Conservation (phyloP, 306 rosid genomes). For the Acacia melanoxylon region DNA sequence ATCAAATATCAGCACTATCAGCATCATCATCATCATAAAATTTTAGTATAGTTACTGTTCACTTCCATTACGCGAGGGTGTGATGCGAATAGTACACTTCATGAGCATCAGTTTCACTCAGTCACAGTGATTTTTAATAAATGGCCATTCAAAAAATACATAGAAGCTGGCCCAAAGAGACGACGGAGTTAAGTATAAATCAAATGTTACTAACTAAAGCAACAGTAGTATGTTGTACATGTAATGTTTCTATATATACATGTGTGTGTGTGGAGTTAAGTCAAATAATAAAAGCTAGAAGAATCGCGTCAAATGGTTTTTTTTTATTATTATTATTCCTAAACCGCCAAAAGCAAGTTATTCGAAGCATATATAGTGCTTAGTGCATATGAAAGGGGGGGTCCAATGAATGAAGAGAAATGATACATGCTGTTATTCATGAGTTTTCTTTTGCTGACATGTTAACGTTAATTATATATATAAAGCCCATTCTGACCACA, state of each 20-base stretch:
- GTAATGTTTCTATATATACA: neutral
- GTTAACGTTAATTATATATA: neutral
- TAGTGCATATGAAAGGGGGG: neutral
- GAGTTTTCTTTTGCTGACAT: neutral
- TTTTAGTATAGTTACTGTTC: neutral
- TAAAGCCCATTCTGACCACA: neutral
- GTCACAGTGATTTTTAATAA: neutral
- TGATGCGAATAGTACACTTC: neutral
- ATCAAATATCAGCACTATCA: slow-evolving; percentile 23
- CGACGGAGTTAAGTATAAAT: neutral
- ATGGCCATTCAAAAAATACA: neutral
- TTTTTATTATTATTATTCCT: neutral
- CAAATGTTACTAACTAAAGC: neutral
- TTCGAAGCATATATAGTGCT: neutral
- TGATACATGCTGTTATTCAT: neutral
- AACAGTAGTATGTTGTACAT: neutral
- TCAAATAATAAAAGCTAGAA: neutral
- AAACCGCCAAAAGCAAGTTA: neutral
- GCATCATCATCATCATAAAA: neutral
- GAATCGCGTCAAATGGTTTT: neutral
- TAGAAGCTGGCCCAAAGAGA: neutral
- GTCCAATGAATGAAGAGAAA: neutral
- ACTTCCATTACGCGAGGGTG: neutral
- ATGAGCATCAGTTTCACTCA: neutral
- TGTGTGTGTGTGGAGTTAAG: neutral